Conservation (phyloP, 1,284 basidiomycete species). For the Pulveroboletus sp. region DNA sequence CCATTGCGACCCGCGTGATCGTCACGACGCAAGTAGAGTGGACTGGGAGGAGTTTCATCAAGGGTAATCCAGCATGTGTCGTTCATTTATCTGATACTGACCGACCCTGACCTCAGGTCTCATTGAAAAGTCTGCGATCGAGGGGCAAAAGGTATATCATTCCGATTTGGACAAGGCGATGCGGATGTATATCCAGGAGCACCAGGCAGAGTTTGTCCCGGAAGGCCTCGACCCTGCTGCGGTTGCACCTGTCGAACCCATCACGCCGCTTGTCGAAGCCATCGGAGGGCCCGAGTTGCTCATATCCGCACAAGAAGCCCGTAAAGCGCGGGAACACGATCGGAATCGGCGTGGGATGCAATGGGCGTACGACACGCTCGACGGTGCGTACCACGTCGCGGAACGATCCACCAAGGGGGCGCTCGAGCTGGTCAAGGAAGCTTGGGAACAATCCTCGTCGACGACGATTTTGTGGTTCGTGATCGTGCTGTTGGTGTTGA, state of each 20-base stretch:
- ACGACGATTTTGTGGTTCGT: slow-evolving; percentile 72
- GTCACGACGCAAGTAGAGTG: slow-evolving; percentile 95
- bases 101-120: slow-evolving; percentile 59
- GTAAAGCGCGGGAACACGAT: slow-evolving; percentile 63
- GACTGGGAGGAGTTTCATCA: slow-evolving; percentile 96
- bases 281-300: slow-evolving; percentile 7
- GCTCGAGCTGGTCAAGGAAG: slow-evolving; percentile 71
- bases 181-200: slow-evolving; percentile 84
- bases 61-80: slow-evolving; percentile 53
- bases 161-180: slow-evolving; percentile 83
- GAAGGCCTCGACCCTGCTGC: slow-evolving; percentile 68
- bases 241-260: slow-evolving; percentile 41
- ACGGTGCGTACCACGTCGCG: slow-evolving; percentile 70
- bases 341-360: slow-evolving; percentile 73
- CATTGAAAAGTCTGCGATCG: slow-evolving; percentile 89
- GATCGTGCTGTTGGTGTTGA: slow-evolving; percentile 71
- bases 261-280: slow-evolving; percentile 24
- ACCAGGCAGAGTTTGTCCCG: slow-evolving; percentile 87
- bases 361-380: slow-evolving; percentile 84
- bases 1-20: slow-evolving; percentile 73
- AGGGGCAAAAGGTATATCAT: slow-evolving; percentile 94
- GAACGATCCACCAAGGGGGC: slow-evolving; percentile 66
- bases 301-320: slow-evolving; percentile 26
- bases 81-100: slow-evolving; percentile 1
- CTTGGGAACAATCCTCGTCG: slow-evolving; percentile 70